Percentiles rank a stretch among this genome's conserved stretches.
phyloP scores from a whole-genome alignment of 257 asterid genomes.

The Anisodus acutangulus region DNA sequence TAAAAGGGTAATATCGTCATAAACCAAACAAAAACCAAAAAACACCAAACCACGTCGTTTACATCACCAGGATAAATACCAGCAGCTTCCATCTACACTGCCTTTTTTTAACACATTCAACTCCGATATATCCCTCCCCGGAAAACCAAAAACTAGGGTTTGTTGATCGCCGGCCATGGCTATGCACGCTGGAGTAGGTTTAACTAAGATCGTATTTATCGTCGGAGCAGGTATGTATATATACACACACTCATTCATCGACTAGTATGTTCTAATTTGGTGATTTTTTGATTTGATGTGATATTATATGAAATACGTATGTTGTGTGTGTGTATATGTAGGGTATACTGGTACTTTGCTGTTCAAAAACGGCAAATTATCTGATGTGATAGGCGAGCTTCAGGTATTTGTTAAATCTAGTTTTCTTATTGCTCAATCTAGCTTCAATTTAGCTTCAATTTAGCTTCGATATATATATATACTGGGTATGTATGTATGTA shows the following conservation, averaged over 20 bases:
- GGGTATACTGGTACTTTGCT: slow-evolving; percentile 48
- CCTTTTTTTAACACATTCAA: background rate
- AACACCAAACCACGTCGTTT: background rate
- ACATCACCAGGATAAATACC: background rate
- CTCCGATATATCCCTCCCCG: background rate
- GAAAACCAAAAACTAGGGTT: background rate
- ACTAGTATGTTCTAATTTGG: background rate
- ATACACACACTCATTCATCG: background rate
- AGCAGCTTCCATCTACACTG: fast-evolving
- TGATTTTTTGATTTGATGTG: background rate
- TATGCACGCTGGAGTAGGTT: slow-evolving; percentile 37
- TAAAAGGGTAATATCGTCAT: background rate
- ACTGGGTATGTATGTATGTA: slow-evolving; percentile 36
- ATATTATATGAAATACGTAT: background rate
- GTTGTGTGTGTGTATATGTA: slow-evolving; percentile 20
- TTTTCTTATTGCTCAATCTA: background rate
- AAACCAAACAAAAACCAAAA: background rate
- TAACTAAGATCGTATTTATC: slow-evolving; percentile 30
- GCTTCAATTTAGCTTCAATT: background rate
- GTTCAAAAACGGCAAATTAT: slow-evolving; percentile 46
- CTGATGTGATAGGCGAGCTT: slow-evolving; percentile 45
- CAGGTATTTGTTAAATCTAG: slow-evolving; percentile 34
- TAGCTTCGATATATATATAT: background rate
- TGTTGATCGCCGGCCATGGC: slow-evolving; percentile 21
- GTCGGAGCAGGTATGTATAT: slow-evolving; percentile 23